phyloP scores from a whole-genome alignment of 2,329 filamentous ascomycete genomes.

The Microsporum audouinii region DNA sequence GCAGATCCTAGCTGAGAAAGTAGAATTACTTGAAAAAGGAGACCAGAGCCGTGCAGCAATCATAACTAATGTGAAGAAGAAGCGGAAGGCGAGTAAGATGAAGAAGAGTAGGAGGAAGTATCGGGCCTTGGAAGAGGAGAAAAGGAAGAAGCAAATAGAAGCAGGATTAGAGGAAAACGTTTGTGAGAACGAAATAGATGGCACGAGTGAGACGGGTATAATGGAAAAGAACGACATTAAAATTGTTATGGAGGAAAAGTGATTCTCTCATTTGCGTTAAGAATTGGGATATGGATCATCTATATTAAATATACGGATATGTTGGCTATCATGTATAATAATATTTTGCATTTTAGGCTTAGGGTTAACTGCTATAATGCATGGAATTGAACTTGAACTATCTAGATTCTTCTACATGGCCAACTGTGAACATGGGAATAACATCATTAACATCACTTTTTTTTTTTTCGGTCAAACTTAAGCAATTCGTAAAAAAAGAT shows the following conservation, averaged over 20 bases:
- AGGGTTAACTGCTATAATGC: too few relatives aligned
- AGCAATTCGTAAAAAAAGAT: not conserved
- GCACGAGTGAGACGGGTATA: not conserved
- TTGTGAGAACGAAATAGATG: constrained; percentile 5
- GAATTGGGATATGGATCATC: not conserved
- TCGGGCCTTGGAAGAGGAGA: constrained; percentile 26
- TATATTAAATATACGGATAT: too few relatives aligned
- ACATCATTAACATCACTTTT: not conserved
- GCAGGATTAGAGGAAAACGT: constrained; percentile 10
- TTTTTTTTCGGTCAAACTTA: not conserved
- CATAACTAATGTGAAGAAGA: constrained; percentile 73
- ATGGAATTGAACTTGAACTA: not conserved
- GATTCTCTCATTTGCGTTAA: not conserved
- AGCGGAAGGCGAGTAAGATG: constrained; percentile 34
- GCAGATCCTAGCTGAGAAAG: constrained; percentile 59
- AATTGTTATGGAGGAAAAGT: not conserved
- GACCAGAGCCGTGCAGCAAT: constrained; percentile 64
- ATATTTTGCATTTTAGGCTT: not conserved
- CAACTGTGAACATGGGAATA: not conserved
- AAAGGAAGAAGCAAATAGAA: constrained; percentile 12
- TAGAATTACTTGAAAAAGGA: constrained; percentile 67
- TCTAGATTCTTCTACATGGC: not conserved
- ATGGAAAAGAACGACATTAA: not conserved
- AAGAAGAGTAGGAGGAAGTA: constrained; percentile 38
- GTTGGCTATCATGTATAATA: not conserved